phyloP scores from a whole-genome alignment of 805 yeast species.

The Naumovozyma baii region DNA sequence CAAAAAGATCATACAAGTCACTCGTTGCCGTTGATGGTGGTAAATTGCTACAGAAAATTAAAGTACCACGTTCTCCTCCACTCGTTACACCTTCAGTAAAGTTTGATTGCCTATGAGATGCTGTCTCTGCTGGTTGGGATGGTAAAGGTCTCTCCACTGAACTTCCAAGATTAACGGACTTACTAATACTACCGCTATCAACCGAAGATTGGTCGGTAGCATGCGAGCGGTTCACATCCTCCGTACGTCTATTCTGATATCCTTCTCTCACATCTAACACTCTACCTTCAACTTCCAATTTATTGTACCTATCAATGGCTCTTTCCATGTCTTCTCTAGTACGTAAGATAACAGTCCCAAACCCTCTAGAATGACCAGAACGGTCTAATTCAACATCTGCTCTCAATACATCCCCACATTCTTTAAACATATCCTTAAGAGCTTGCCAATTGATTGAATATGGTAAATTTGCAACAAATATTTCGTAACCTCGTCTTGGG shows the following conservation, averaged over 20 bases:
- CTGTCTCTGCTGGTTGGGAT: neutral
- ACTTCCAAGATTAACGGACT: constrained; percentile 5
- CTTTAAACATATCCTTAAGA: constrained; percentile 72
- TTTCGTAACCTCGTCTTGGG: constrained; percentile 33
- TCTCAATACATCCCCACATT: constrained; percentile 65
- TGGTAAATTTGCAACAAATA: constrained; percentile 77
- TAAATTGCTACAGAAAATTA: constrained; percentile 63
- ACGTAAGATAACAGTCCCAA: constrained; percentile 71
- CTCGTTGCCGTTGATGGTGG: constrained; percentile 85
- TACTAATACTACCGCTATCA: constrained; percentile 3
- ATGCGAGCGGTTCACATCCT: neutral
- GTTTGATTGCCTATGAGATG: constrained; percentile 25
- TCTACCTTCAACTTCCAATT: constrained; percentile 39
- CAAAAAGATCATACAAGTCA: constrained; percentile 78
- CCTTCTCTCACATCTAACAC: constrained; percentile 9
- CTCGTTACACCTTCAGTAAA: constrained; percentile 62
- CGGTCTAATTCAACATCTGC: constrained; percentile 66
- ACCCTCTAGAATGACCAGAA: constrained; percentile 65
- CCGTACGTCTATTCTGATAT: neutral
- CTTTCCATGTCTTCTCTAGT: constrained; percentile 54
- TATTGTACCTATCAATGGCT: constrained; percentile 64
- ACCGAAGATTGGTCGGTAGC: neutral
- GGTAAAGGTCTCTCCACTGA: constrained; percentile 5
- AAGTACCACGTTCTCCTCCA: constrained; percentile 48
- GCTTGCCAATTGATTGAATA: constrained; percentile 76